These are phyloP conservation scores for Tetragonia tetragonoides DNA, from an alignment of 148 eudicot genomes.

Conservation along the genomic window DNA sequence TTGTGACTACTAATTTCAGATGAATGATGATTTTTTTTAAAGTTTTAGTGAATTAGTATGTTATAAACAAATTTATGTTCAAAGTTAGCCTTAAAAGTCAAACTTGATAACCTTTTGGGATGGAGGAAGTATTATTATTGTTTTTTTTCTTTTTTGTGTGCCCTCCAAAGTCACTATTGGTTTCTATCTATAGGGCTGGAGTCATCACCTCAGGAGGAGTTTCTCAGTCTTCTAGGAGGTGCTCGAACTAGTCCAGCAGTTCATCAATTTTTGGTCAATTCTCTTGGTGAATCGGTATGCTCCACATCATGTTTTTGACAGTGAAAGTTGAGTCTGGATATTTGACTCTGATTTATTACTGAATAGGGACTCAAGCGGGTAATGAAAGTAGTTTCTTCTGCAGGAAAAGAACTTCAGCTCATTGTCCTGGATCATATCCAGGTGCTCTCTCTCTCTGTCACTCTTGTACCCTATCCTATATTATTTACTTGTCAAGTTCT, in stretches of 20 bases:
- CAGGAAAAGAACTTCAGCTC: slow-evolving; percentile 91
- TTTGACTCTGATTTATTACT: slow-evolving; percentile 20
- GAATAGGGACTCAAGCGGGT: slow-evolving; percentile 89
- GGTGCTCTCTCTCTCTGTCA: slow-evolving; percentile 36
- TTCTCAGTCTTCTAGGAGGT: slow-evolving; percentile 88
- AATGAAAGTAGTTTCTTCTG: slow-evolving; percentile 63
- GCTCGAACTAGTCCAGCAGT: slow-evolving; percentile 96
- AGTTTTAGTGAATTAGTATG: no score
- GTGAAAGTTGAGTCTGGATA: slow-evolving; percentile 5
- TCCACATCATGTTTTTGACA: slow-evolving; percentile 13
- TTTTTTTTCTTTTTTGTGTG: slow-evolving; percentile 11
- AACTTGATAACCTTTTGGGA: no score
- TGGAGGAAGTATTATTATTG: no score
- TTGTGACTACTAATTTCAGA: no score
- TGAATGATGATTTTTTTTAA: no score
- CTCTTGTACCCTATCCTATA: not conserved
- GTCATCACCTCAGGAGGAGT: slow-evolving; percentile 87
- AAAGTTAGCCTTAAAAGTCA: no score
- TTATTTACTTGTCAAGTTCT: not conserved
- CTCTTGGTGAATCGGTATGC: slow-evolving; percentile 89
- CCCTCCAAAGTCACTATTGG: slow-evolving; percentile 13
- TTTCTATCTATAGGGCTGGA: slow-evolving; percentile 54
- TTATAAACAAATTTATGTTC: no score
- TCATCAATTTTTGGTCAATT: slow-evolving; percentile 93
- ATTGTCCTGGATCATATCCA: slow-evolving; percentile 88